Conservation (phyloP, 2,329 filamentous ascomycete genomes). For the Aspergillus fumigatiaffinis region DNA sequence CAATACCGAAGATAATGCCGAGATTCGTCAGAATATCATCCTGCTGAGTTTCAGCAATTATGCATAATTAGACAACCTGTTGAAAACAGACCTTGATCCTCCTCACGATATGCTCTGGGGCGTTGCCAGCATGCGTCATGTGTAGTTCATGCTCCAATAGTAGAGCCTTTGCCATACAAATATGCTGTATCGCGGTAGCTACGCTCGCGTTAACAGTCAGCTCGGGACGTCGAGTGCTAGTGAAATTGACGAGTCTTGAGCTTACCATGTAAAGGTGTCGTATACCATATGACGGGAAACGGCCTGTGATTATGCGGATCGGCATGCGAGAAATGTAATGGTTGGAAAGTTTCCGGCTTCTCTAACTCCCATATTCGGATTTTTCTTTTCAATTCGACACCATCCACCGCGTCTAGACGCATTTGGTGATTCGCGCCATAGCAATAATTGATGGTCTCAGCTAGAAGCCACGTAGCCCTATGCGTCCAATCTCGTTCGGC, state of each 20-base stretch:
- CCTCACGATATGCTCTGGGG: conserved; percentile 11
- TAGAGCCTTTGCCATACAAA: conserved; percentile 31
- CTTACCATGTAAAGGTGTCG: conserved; percentile 30
- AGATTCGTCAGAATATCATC: conserved; percentile 25
- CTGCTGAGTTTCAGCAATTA: conserved; percentile 10
- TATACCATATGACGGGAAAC: conserved; percentile 32
- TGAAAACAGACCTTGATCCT: conserved; percentile 20
- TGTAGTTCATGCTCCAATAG: conserved; percentile 23
- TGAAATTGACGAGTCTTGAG: background rate
- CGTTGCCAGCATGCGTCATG: conserved; percentile 4
- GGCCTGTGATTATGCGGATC: conserved; percentile 25
- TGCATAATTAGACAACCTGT: background rate
- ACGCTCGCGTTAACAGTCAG: background rate
- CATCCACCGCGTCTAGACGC: conserved; percentile 13
- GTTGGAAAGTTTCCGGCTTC: conserved; percentile 26
- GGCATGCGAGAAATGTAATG: conserved; percentile 27
- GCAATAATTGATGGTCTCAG: conserved; percentile 32
- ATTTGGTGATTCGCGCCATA: conserved; percentile 22
- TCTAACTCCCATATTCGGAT: conserved; percentile 27
- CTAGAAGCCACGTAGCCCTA: conserved; percentile 31
- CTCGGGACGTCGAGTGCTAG: background rate
- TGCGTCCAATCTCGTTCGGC: conserved; percentile 33
- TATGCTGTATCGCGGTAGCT: conserved; percentile 32
- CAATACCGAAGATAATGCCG: conserved; percentile 30
- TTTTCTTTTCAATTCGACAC: conserved; percentile 19